Evolutionary conservation across 345 rosid species (phyloP).

Genomic region (Linum usitatissimum): DNA sequence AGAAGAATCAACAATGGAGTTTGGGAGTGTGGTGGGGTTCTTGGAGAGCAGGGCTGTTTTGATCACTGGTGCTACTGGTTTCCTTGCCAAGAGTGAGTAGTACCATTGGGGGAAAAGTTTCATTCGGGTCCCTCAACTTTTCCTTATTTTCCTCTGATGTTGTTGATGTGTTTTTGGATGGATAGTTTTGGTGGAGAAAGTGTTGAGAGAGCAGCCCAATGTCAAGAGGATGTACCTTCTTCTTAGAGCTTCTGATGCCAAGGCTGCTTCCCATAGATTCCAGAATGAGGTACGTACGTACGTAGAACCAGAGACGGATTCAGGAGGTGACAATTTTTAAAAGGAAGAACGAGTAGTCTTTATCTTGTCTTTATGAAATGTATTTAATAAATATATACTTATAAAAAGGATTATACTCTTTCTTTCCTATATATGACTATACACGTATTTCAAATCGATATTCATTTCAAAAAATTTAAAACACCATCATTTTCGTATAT

Average conservation of each 20-base stretch:
- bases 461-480: too few relatives aligned
- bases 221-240: constrained; percentile 71
- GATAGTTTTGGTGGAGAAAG: constrained; percentile 76
- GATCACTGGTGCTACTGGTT: constrained; percentile 39
- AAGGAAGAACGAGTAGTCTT: too few relatives aligned
- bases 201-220: constrained; percentile 68
- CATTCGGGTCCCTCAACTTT: background rate
- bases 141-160: background rate
- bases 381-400: too few relatives aligned
- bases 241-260: constrained; percentile 58
- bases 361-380: too few relatives aligned
- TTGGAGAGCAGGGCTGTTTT: constrained; percentile 30
- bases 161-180: background rate
- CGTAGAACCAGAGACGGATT: too few relatives aligned
- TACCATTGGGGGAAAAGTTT: background rate
- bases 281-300: constrained; percentile 49
- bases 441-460: too few relatives aligned
- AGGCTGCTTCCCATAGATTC: constrained; percentile 52
- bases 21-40: constrained; percentile 18
- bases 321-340: too few relatives aligned
- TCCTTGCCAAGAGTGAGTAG: constrained; percentile 31
- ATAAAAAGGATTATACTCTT: too few relatives aligned
- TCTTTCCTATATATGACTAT: too few relatives aligned
- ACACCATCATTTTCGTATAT: too few relatives aligned
- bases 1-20: constrained; percentile 13